A percentile compares a stretch with the other conserved stretches of the same genome.
Evolutionary conservation across 2,329 filamentous ascomycete genomes (phyloP).

Genomic region (Botryotinia narcissicola): DNA sequence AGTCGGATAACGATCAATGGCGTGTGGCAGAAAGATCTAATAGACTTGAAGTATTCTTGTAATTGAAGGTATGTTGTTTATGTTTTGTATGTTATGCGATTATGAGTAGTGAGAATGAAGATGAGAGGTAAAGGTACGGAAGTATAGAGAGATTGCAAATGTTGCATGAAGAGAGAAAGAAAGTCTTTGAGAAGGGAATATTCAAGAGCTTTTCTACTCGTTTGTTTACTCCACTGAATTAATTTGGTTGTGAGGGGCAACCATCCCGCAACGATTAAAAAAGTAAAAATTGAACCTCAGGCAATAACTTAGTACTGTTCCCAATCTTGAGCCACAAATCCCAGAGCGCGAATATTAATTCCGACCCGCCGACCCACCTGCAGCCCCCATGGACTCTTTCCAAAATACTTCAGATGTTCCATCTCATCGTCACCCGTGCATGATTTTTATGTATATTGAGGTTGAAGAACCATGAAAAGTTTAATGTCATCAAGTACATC

Average conservation of each 20-base stretch:
- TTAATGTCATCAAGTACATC: slow-evolving; percentile 2
- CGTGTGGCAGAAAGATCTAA: slow-evolving; percentile 50
- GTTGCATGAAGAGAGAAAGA: slow-evolving; percentile 35
- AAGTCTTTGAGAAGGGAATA: slow-evolving; percentile 1
- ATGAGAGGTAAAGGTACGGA: slow-evolving; percentile 37
- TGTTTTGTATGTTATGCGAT: slow-evolving; percentile 23
- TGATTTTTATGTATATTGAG: slow-evolving; percentile 8
- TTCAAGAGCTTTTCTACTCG: slow-evolving; percentile 17
- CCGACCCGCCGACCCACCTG: slow-evolving; percentile 10
- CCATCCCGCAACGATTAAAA: neutral
- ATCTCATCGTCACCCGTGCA: slow-evolving; percentile 11
- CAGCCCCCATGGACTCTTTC: neutral
- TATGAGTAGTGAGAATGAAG: slow-evolving; percentile 34
- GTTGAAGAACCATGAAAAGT: slow-evolving; percentile 7
- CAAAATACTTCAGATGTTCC: neutral
- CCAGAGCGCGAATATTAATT: neutral
- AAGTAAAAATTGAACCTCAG: neutral
- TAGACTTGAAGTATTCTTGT: slow-evolving; percentile 37
- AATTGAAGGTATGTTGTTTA: slow-evolving; percentile 30
- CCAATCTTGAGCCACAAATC: neutral
- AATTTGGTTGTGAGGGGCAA: slow-evolving; percentile 21
- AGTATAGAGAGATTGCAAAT: slow-evolving; percentile 32
- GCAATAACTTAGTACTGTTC: neutral
- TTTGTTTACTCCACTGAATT: slow-evolving; percentile 21
- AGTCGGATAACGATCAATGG: slow-evolving; percentile 51